Conservation (phyloP, 2,329 filamentous ascomycete genomes). For the Allantophomopsis cytisporea region DNA sequence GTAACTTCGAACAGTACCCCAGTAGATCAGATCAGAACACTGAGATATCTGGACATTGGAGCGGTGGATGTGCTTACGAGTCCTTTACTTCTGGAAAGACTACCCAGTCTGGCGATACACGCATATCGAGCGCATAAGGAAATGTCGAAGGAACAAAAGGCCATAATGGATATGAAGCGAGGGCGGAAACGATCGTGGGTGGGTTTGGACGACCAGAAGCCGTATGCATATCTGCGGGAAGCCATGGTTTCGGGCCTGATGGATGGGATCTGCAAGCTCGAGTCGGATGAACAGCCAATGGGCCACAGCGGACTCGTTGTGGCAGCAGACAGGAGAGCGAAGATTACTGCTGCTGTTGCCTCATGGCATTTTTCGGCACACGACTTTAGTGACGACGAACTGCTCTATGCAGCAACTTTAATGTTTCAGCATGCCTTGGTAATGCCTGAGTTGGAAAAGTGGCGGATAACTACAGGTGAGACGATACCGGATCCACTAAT, state of each 20-base stretch:
- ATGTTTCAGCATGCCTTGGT: slow-evolving; percentile 85
- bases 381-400: slow-evolving; percentile 78
- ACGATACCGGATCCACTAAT: slow-evolving; percentile 7
- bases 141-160: slow-evolving; percentile 58
- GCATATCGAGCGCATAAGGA: slow-evolving; percentile 74
- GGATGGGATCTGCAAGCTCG: slow-evolving; percentile 70
- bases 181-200: slow-evolving; percentile 86
- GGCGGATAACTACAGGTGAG: slow-evolving; percentile 66
- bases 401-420: slow-evolving; percentile 69
- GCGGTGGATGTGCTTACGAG: slow-evolving; percentile 76
- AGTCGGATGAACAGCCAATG: slow-evolving; percentile 46
- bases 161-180: slow-evolving; percentile 57
- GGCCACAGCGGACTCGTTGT: slow-evolving; percentile 55
- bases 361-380: slow-evolving; percentile 86
- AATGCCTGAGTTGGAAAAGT: slow-evolving; percentile 69
- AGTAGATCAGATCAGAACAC: slow-evolving; percentile 36
- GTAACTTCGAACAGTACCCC: slow-evolving; percentile 22
- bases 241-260: slow-evolving; percentile 89
- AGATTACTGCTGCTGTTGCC: slow-evolving; percentile 52
- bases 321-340: slow-evolving; percentile 45
- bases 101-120: slow-evolving; percentile 67
- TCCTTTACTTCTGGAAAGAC: slow-evolving; percentile 60
- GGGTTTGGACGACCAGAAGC: slow-evolving; percentile 70
- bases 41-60: slow-evolving; percentile 70
- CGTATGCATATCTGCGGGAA: slow-evolving; percentile 80